Percentiles rank a stretch among this genome's conserved stretches.
Evolutionary conservation across 495 filamentous ascomycete genomes (phyloP).

Genomic region (Hyaloscypha finlandica): DNA sequence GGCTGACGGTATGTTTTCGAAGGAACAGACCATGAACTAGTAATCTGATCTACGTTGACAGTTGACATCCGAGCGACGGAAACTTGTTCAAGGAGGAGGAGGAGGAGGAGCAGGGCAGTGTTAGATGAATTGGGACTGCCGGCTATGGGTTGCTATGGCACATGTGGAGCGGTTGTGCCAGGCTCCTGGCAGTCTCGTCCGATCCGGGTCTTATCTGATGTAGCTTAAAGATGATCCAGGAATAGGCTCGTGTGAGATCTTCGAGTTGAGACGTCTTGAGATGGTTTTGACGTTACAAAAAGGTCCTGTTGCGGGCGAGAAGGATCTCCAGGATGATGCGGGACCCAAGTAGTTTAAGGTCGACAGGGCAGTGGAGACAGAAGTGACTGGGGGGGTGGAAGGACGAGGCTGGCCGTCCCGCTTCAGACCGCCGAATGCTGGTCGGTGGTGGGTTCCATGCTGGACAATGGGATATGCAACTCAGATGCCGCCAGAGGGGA

Average conservation of each 20-base stretch:
- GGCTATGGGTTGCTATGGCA: conserved; percentile 18
- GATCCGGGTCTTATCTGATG: conserved; percentile 25
- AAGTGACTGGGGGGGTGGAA: conserved; percentile 1
- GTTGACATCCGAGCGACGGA: conserved; percentile 33
- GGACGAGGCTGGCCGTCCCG: conserved; percentile 4
- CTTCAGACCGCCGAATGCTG: conserved; percentile 7
- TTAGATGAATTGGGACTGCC: not conserved
- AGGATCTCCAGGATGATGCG: conserved; percentile 25
- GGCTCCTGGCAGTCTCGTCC: conserved; percentile 17
- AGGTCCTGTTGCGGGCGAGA: not conserved
- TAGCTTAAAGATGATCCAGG: conserved; percentile 8
- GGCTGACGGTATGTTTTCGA: conserved; percentile 23
- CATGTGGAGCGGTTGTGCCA: conserved; percentile 17
- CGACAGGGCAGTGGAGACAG: conserved; percentile 12
- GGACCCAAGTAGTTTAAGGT: conserved; percentile 32
- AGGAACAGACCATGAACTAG: conserved; percentile 27
- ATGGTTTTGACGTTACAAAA: conserved; percentile 14
- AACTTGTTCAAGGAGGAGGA: conserved; percentile 6
- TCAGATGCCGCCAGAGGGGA: conserved; percentile 6
- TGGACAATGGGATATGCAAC: conserved; percentile 4
- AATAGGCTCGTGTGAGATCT: conserved; percentile 19
- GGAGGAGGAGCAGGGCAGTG: conserved; percentile 11
- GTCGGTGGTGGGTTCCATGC: not conserved
- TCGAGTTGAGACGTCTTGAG: conserved; percentile 34
- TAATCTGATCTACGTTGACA: conserved; percentile 33